These are phyloP conservation scores for Balamuthia mandrillaris DNA, from an alignment of 208 protist species.

Conservation along the genomic window DNA sequence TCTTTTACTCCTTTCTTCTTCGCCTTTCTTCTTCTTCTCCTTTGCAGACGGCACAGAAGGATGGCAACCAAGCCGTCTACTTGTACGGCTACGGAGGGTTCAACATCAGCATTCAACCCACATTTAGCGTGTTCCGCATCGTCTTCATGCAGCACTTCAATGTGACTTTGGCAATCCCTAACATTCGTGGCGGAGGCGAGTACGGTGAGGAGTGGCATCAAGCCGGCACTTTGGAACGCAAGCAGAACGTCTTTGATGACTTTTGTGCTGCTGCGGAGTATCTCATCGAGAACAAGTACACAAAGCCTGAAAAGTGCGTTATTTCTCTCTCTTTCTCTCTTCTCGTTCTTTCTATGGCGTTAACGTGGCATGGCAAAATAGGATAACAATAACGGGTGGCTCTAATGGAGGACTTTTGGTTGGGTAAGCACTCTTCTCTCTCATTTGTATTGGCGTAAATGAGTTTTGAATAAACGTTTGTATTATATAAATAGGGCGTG, in stretches of 20 bases:
- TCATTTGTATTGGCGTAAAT: no score
- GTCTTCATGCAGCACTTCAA: constrained; percentile 51
- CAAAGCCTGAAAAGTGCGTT: no score
- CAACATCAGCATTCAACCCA: constrained; percentile 41
- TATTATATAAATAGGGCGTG: no score
- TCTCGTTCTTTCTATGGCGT: no score
- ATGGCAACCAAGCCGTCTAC: neutral
- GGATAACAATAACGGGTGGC: constrained; percentile 45
- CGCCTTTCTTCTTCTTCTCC: no score
- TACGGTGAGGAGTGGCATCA: constrained; percentile 68
- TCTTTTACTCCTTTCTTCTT: no score
- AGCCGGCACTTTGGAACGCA: constrained; percentile 24
- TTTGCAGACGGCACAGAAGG: no score
- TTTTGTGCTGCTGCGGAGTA: constrained; percentile 50
- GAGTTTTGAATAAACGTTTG: no score
- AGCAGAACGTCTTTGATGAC: constrained; percentile 68
- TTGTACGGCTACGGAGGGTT: constrained; percentile 64
- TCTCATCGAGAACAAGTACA: constrained; percentile 51
- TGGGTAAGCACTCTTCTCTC: no score
- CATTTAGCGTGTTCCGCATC: constrained; percentile 9
- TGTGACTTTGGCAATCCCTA: constrained; percentile 43
- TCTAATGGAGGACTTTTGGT: constrained; percentile 62
- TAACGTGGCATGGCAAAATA: no score
- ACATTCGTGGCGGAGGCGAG: constrained; percentile 55
- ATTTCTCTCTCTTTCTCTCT: no score